Evolutionary conservation across 495 filamentous ascomycete species (phyloP).

Genomic region (Mytilinidion resinicola): DNA sequence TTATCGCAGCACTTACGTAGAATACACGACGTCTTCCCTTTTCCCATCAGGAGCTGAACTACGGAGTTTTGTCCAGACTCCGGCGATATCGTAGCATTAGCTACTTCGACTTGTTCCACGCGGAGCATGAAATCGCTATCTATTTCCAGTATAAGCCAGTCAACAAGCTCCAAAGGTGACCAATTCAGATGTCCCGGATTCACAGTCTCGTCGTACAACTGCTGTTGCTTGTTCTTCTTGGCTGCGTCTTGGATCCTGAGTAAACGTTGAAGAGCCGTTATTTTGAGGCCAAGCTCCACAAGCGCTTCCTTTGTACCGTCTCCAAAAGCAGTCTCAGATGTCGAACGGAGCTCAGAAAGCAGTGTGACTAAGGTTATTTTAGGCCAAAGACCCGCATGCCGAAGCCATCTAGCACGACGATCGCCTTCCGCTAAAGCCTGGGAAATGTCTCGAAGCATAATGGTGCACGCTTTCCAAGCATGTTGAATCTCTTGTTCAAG

Average conservation of each 20-base stretch:
- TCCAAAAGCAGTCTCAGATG: slow-evolving; percentile 30
- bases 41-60: slow-evolving; percentile 50
- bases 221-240: slow-evolving; percentile 11
- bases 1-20: slow-evolving; percentile 1
- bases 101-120: slow-evolving; percentile 47
- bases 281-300: slow-evolving; percentile 37
- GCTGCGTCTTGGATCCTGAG: slow-evolving; percentile 35
- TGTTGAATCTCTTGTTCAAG: background rate
- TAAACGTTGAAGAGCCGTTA: slow-evolving; percentile 45
- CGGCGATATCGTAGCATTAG: slow-evolving; percentile 46
- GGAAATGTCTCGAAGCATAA: slow-evolving; percentile 22
- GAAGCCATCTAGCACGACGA: slow-evolving; percentile 42
- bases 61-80: slow-evolving; percentile 44
- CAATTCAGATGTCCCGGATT: slow-evolving; percentile 47
- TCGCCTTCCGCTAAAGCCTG: slow-evolving; percentile 31
- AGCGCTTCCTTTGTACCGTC: slow-evolving; percentile 42
- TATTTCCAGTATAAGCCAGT: slow-evolving; percentile 56
- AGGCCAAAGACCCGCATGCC: slow-evolving; percentile 48
- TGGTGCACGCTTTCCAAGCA: background rate
- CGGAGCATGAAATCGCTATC: slow-evolving; percentile 50
- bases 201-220: slow-evolving; percentile 21
- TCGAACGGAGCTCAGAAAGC: slow-evolving; percentile 49
- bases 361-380: slow-evolving; percentile 43
- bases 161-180: slow-evolving; percentile 40
- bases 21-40: slow-evolving; percentile 47